Base-by-base conservation (phyloP, 176 grass and related monocot species). In the Rhynchospora tenuis region DNA sequence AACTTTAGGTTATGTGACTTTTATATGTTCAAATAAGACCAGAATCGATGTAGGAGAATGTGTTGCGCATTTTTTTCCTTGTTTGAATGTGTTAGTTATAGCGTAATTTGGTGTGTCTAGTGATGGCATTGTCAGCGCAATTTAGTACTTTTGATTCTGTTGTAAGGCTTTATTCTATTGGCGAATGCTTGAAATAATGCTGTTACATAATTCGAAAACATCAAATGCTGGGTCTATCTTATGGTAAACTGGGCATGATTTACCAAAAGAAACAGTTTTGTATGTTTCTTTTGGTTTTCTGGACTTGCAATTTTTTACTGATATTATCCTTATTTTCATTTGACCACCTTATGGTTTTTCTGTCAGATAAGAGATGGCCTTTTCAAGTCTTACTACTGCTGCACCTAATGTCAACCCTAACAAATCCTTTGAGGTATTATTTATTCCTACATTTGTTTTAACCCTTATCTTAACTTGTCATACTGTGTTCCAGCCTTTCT, bases 361-460 rank as follows among this genome's bases (percentile, higher is more conserved):
- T 14, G 59, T 27, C 55, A 44, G 23, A 42, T 57, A 80, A 59
- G 73, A 59, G 8, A 80, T 80, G 77, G 77, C 77, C 28, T 80
- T 59, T 57, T 28, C 77, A 54, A 54, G 22, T 78, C 22, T 54
- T 23, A 56, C 2, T 59, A 42, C 77, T 0, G 77, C 77, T 20
- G 9, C 22, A 2, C 3, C 47, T 56, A 80, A 80, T 62, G 77
- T 20, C 77, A 80, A 80, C 56, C 77, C 77, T 14, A 80, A 80
- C 55, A 80, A 80, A 59, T 80, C 77, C 54, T 56, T 42, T 6
- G 77, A 80, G 77, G 77, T 80, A 60, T 43, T 16, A 31, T 59
- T 42, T 60, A 6, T 22, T 31, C 15, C 11, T 19, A 59, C 14
- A 31, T 59, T 59, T 79, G 12, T 13, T 79, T 0, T 19, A 42